A percentile compares a stretch with the other conserved stretches of the same genome.
These are phyloP conservation scores for Ziziphus jujuba DNA, from an alignment of 306 rosid species.

Conservation along the genomic window DNA sequence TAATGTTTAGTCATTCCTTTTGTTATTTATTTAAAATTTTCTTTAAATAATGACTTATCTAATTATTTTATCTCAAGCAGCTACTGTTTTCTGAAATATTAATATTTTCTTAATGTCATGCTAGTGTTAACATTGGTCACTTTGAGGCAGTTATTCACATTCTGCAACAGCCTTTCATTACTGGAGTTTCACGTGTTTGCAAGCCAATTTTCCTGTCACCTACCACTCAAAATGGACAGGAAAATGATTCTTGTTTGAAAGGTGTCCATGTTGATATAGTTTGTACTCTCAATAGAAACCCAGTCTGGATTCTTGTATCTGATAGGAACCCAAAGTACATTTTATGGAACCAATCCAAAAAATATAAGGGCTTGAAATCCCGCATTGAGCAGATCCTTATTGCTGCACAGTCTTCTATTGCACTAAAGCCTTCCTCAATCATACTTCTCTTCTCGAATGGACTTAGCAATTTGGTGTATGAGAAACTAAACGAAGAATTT, in stretches of 20 bases:
- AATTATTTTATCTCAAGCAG: neutral
- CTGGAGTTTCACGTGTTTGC: conserved; percentile 88
- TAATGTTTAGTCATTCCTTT: neutral
- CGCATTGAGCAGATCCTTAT: conserved; percentile 57
- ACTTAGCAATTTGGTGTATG: conserved; percentile 32
- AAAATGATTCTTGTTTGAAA: conserved; percentile 26
- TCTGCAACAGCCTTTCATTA: conserved; percentile 74
- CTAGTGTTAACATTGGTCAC: conserved; percentile 86
- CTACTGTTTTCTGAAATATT: no score
- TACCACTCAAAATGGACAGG: conserved; percentile 25
- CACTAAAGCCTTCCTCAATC: conserved; percentile 75
- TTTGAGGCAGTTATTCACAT: conserved; percentile 76
- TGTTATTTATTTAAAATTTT: neutral
- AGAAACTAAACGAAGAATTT: conserved; percentile 50
- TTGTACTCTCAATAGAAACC: conserved; percentile 62
- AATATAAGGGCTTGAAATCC: conserved; percentile 59
- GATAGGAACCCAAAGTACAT: conserved; percentile 77
- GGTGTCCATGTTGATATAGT: conserved; percentile 67
- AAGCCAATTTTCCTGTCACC: conserved; percentile 61
- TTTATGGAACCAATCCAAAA: conserved; percentile 50
- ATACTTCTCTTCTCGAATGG: conserved; percentile 80
- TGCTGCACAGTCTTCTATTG: conserved; percentile 52
- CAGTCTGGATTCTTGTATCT: conserved; percentile 91
- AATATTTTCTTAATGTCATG: conserved; percentile 10
- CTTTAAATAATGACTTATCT: neutral